These are phyloP conservation scores for Priceomyces medius DNA, from an alignment of 805 yeast species.

Conservation along the genomic window DNA sequence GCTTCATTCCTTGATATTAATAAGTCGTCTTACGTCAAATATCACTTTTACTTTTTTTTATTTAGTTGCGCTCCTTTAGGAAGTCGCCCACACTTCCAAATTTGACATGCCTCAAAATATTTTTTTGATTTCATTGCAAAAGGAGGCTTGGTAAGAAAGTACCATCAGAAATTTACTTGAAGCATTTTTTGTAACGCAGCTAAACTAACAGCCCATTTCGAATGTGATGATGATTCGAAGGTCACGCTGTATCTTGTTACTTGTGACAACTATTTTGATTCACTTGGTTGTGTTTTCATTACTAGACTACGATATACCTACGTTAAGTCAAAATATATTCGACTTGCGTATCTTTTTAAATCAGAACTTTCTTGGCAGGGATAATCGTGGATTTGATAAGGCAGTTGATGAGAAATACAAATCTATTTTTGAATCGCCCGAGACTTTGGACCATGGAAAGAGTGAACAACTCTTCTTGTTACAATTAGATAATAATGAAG, in stretches of 20 bases:
- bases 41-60: background rate
- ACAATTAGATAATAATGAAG: conserved; percentile 7
- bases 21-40: background rate
- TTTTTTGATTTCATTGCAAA: no score
- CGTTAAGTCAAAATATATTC: conserved; percentile 4
- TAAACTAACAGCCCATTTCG: no score
- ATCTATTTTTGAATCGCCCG: background rate
- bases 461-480: conserved; percentile 10
- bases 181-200: no score
- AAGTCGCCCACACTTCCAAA: no score
- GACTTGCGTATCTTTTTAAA: conserved; percentile 1
- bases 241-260: conserved; percentile 15
- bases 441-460: conserved; percentile 6
- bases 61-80: no score
- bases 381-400: conserved; percentile 1
- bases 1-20: conserved; percentile 31
- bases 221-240: conserved; percentile 13
- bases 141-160: no score
- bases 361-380: background rate
- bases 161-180: no score
- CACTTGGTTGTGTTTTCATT: conserved; percentile 14
- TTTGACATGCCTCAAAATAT: no score
- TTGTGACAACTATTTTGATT: conserved; percentile 13
- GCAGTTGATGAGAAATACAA: conserved; percentile 1
- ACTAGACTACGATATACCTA: conserved; percentile 9